Evolutionary conservation across 495 filamentous ascomycete species (phyloP).

Genomic region (Trichoderma orchidacearum): DNA sequence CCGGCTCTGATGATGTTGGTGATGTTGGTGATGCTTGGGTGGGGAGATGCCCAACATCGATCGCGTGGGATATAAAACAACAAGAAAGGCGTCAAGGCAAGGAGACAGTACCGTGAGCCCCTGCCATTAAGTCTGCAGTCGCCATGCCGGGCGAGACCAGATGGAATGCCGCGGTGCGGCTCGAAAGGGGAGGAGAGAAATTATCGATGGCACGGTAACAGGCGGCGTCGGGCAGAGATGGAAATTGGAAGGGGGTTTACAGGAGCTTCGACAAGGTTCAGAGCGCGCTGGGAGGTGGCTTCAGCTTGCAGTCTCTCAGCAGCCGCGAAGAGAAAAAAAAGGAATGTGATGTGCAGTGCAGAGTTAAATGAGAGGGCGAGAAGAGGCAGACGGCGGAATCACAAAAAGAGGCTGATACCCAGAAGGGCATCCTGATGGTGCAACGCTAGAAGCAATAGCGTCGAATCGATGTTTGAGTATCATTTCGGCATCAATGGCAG

Average conservation of each 20-base stretch:
- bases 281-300: not conserved
- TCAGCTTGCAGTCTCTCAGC: not conserved
- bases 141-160: not conserved
- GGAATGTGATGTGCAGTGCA: not conserved
- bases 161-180: not conserved
- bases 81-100: not conserved
- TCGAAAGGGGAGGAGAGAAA: not conserved
- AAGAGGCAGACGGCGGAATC: not conserved
- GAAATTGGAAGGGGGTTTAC: not conserved
- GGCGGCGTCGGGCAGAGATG: not conserved
- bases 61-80: not conserved
- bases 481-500: not conserved
- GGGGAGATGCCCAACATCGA: not conserved
- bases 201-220: not conserved
- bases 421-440: not conserved
- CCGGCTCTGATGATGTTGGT: not conserved
- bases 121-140: not conserved
- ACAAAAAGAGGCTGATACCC: not conserved
- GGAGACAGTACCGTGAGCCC: slow-evolving; percentile 2
- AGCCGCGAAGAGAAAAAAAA: not conserved
- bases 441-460: not conserved
- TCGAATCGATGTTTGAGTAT: not conserved
- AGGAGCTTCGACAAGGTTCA: not conserved
- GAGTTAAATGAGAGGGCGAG: not conserved
- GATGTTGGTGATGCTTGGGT: not conserved